phyloP scores from a whole-genome alignment of 1,284 basidiomycete genomes.

The Pseudozyma tsukubaensis region DNA sequence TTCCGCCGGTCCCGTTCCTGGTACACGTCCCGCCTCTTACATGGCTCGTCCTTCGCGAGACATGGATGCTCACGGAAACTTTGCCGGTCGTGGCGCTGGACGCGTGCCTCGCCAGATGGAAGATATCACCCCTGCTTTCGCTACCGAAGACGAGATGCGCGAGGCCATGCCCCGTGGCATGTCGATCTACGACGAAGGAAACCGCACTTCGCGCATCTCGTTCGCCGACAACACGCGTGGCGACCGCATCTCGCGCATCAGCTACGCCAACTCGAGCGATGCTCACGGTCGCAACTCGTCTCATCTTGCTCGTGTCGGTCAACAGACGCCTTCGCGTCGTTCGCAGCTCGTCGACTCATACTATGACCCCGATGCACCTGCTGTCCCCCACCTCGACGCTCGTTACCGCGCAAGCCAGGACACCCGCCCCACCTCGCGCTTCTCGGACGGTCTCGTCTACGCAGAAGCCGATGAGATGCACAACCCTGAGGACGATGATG shows the following conservation, averaged over 20 bases:
- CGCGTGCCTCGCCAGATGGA: slow-evolving; percentile 54
- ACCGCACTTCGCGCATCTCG: slow-evolving; percentile 52
- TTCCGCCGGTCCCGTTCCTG: slow-evolving; percentile 55
- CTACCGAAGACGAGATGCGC: slow-evolving; percentile 54
- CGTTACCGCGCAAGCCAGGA: slow-evolving; percentile 45
- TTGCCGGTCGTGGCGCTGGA: slow-evolving; percentile 52
- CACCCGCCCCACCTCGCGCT: slow-evolving; percentile 31
- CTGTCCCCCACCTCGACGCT: slow-evolving; percentile 47
- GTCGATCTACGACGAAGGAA: slow-evolving; percentile 53
- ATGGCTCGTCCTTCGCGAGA: slow-evolving; percentile 52
- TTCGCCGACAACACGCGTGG: slow-evolving; percentile 58
- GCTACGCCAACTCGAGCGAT: slow-evolving; percentile 56
- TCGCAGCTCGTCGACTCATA: slow-evolving; percentile 54
- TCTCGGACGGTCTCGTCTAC: slow-evolving; percentile 47
- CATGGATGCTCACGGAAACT: slow-evolving; percentile 36
- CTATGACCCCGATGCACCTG: slow-evolving; percentile 57
- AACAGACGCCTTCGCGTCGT: slow-evolving; percentile 32
- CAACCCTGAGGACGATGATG: slow-evolving; percentile 47
- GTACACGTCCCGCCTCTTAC: slow-evolving; percentile 58
- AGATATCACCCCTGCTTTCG: slow-evolving; percentile 45
- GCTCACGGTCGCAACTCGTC: slow-evolving; percentile 41
- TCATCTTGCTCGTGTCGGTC: slow-evolving; percentile 44
- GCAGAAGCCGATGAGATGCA: slow-evolving; percentile 34
- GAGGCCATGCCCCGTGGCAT: slow-evolving; percentile 50
- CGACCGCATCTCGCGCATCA: slow-evolving; percentile 60